Evolutionary conservation across 306 rosid species (phyloP).

Genomic region (Calophaca sinica): DNA sequence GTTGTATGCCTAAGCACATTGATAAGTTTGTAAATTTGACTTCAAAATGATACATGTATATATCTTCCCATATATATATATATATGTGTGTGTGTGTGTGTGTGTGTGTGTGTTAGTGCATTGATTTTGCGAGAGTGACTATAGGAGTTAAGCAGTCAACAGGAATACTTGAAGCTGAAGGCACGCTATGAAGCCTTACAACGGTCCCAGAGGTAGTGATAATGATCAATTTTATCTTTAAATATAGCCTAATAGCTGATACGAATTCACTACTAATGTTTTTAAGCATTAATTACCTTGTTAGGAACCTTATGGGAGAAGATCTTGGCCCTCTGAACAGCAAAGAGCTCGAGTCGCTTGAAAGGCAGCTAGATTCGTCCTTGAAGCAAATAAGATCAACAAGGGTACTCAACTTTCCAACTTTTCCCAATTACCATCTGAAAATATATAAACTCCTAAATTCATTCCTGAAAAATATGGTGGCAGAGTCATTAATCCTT

Average conservation of each 20-base stretch:
- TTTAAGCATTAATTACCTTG: neutral
- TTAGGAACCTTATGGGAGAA: constrained; percentile 94
- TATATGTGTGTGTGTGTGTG: too few relatives aligned
- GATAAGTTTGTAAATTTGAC: too few relatives aligned
- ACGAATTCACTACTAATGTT: neutral
- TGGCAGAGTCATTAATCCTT: too few relatives aligned
- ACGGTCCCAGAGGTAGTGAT: constrained; percentile 78
- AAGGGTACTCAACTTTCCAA: constrained; percentile 61
- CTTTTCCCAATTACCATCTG: neutral
- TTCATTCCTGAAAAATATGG: too few relatives aligned
- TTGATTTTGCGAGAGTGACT: neutral
- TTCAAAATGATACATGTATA: too few relatives aligned
- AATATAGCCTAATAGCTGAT: neutral
- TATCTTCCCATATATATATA: too few relatives aligned
- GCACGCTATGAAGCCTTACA: constrained; percentile 90
- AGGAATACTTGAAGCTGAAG: constrained; percentile 96
- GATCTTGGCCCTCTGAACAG: constrained; percentile 90
- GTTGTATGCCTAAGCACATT: too few relatives aligned
- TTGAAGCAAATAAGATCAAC: constrained; percentile 92
- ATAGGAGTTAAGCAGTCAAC: constrained; percentile 96
- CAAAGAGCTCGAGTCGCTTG: constrained; percentile 95
- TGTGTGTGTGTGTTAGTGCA: too few relatives aligned
- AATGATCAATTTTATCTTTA: neutral
- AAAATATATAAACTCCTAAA: neutral
- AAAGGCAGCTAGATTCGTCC: constrained; percentile 92